Evolutionary conservation across 1,284 basidiomycete species (phyloP).

Genomic region (Cryptococcus floricola): DNA sequence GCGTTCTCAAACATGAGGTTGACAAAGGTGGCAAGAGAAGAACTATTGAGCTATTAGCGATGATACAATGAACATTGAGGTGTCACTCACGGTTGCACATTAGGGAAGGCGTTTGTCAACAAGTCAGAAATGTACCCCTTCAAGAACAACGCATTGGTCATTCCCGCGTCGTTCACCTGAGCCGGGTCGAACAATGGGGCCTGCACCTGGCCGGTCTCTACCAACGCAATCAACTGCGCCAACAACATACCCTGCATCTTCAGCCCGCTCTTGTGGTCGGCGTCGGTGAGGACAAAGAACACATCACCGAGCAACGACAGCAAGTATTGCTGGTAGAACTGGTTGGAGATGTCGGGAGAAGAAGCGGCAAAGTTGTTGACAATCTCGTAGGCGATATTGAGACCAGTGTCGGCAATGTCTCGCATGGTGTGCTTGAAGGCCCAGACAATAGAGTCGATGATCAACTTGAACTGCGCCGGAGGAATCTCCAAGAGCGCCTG

Average conservation of each 20-base stretch:
- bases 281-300: conserved; percentile 95
- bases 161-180: conserved; percentile 66
- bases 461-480: conserved; percentile 91
- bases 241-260: conserved; percentile 86
- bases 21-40: conserved; percentile 76
- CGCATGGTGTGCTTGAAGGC: conserved; percentile 99
- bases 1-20: conserved; percentile 78
- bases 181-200: conserved; percentile 82
- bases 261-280: conserved; percentile 96
- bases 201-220: conserved; percentile 75
- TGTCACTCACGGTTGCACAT: conserved; percentile 69
- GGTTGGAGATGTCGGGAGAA: conserved; percentile 70
- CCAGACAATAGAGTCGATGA: conserved; percentile 99
- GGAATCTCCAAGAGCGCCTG: conserved; percentile 83
- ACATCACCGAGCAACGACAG: conserved; percentile 91
- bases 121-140: conserved; percentile 85
- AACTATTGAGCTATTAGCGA: conserved; percentile 26
- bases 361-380: conserved; percentile 91
- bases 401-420: conserved; percentile 93
- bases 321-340: conserved; percentile 89
- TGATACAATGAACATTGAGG: conserved; percentile 1
- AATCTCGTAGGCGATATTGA: conserved; percentile 85
- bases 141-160: conserved; percentile 79
- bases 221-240: conserved; percentile 88
- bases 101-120: conserved; percentile 81